Base-by-base conservation (phyloP, 371 early-diverging fungal genomes). In the Umbelopsis sp. region DNA sequence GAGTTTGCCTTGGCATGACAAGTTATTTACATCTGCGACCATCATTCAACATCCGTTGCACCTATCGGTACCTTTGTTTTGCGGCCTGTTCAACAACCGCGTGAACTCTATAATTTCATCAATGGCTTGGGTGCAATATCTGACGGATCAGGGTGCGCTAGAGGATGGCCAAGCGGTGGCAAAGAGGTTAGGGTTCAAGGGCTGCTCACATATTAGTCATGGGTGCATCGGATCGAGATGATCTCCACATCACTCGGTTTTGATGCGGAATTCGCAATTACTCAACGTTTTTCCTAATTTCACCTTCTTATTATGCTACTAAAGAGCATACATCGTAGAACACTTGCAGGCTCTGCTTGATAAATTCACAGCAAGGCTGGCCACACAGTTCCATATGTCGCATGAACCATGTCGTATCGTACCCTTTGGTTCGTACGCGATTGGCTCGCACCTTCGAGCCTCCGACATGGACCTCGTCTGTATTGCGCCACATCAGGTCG, bases 351-450 rank as follows among this genome's bases (percentile, higher is more conserved):
- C 18, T 4, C 18, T 57, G 4, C 32, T 35, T 7, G 35, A 57
- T 57, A 57, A 6, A 7, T 24, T 57, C 1, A 57, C 57, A 3
- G 16, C 18, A 8, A 35, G 29, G n/a, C 16, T 57, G n/a, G 57
- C 57, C 5, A 44, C 11, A 12, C 32, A 35, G 24, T 32, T 50
- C 22, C 35, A 20, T 32, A 14, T 35, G 44, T 25, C 38, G 41
- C 35, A 25, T 35, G 35, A 64, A 12, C 37, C 29, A 35, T 77
- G 76, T 66, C 45, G 68, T 37, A 25, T 82, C 3, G 38, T 63
- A 7, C 77, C 78, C 0, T 82, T 82, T 73, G 82, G 82, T 1
- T 82, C 82, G 4, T 80, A 74, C 68, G 78, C 69, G 0, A 35
- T 82, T n/a, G 77, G 77, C 8, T 78, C 75, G 3, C 72, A 82